Evolutionary conservation across 495 filamentous ascomycete genomes (phyloP).

Genomic region (Penicillium psychrofluorescens): DNA sequence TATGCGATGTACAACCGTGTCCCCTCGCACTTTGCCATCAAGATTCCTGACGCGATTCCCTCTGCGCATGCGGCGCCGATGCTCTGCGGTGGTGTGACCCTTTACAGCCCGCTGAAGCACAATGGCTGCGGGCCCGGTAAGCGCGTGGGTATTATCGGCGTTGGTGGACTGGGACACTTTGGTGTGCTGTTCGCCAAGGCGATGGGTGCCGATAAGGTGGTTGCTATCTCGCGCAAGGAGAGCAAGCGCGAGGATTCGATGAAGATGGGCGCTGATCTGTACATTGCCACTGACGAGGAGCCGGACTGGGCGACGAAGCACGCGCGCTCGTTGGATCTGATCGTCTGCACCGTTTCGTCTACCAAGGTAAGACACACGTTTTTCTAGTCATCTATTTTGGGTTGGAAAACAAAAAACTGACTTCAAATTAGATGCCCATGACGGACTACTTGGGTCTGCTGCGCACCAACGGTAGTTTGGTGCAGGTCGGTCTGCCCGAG

Average conservation of each 20-base stretch:
- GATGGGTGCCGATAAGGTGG: constrained; percentile 67
- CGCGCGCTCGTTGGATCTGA: constrained; percentile 64
- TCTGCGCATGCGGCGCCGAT: constrained; percentile 66
- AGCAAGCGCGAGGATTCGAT: constrained; percentile 64
- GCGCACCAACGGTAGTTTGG: constrained; percentile 60
- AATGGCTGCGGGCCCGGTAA: constrained; percentile 76
- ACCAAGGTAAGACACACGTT: constrained; percentile 33
- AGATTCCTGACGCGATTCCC: constrained; percentile 63
- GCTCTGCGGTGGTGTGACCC: constrained; percentile 77
- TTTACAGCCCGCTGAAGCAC: constrained; percentile 66
- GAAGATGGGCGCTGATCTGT: constrained; percentile 55
- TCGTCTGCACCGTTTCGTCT: constrained; percentile 72
- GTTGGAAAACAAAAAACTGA: constrained; percentile 1
- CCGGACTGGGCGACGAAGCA: constrained; percentile 63
- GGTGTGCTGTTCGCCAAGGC: constrained; percentile 56
- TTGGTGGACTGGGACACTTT: constrained; percentile 76
- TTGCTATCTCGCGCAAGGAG: constrained; percentile 66
- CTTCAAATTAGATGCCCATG: constrained; percentile 56
- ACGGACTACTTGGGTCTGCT: constrained; percentile 61
- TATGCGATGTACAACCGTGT: constrained; percentile 70
- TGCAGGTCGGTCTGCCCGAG: constrained; percentile 72
- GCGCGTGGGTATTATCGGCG: constrained; percentile 72
- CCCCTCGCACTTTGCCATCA: constrained; percentile 67
- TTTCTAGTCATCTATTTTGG: not conserved
- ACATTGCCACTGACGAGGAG: constrained; percentile 80